Conservation (phyloP, 352 stramenopile genomes). For the Blastocystis hominis region DNA sequence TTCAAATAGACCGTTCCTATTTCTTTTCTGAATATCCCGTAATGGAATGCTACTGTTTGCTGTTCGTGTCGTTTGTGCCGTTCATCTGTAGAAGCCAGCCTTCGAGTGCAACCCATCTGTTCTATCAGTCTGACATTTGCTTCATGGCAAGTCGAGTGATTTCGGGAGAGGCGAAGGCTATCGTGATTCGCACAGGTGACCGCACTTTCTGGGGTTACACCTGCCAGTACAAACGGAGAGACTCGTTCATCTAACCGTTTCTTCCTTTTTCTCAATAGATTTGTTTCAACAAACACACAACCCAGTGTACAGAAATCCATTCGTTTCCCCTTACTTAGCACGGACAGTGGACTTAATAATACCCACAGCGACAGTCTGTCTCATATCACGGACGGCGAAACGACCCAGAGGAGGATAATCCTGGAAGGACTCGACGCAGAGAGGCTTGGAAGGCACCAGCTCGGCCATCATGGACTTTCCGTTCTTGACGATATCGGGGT, state of each 20-base stretch:
- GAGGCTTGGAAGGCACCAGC: too few species aligned
- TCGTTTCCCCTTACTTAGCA: too few species aligned
- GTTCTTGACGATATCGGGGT: too few species aligned
- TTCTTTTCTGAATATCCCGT: conserved; percentile 47
- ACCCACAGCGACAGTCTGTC: too few species aligned
- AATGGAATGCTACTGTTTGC: conserved; percentile 41
- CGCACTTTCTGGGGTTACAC: conserved; percentile 32
- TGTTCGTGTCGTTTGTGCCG: not conserved
- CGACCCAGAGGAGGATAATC: too few species aligned
- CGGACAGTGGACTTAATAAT: too few species aligned
- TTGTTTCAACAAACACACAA: too few species aligned
- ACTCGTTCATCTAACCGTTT: conserved; percentile 34
- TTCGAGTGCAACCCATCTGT: not conserved
- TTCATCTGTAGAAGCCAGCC: not conserved
- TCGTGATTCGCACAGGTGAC: conserved; percentile 49
- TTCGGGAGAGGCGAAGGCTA: conserved; percentile 20
- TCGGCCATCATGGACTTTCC: too few species aligned
- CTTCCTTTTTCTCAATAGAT: too few species aligned
- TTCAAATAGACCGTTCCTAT: conserved; percentile 31
- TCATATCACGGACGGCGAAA: too few species aligned
- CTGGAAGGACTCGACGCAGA: too few species aligned
- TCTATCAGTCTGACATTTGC: conserved; percentile 40
- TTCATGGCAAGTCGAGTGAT: conserved; percentile 52
- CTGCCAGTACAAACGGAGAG: conserved; percentile 18
- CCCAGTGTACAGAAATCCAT: too few species aligned